Base-by-base conservation (phyloP, 257 asterid genomes). In the Penstemon barbatus region DNA sequence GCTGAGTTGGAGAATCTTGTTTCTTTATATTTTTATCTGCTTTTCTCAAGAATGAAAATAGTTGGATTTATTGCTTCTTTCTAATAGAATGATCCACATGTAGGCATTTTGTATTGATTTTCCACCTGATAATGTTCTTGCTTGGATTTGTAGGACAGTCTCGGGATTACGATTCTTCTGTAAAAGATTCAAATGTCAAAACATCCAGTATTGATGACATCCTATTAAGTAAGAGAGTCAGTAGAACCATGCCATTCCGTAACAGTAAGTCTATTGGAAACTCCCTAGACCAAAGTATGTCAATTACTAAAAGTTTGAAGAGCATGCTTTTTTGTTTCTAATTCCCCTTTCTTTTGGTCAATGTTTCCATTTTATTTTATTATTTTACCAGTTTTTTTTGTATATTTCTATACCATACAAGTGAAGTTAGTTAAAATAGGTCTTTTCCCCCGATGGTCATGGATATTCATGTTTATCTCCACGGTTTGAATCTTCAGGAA, bases 351-450 rank as follows among this genome's bases (percentile, higher is more conserved):
- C 33, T 25, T 25, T 25, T 25, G 33, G 33, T 25, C 33, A 25
- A 0, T 61, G 0, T 61, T 13, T 42, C 50, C 52, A 3, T 64
- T 25, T 25, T 25, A 25, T 25, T 25, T 25, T 25, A 25, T 25
- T 25, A 25, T 25, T 25, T 25, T 25, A 25, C 33, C 2, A 25
- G 33, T 1, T 25, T 3, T 49, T n/a, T 49, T 10, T 15, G 57
- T 52, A 55, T 38, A 64, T 68, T 59, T 65, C 49, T 52, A 45
- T 57, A 40, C 52, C 25, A 33, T 52, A n/a, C 66, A 59, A 56
- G 40, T 58, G 68, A 57, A 58, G 73, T 25, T 54, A 57, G 68
- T 62, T 67, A 53, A 49, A 37, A 38, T 59, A 33, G n/a, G 18
- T 68, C 60, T 33, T 54, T 63, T 4, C 43, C 57, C 66, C 18